Evolutionary conservation across 495 filamentous ascomycete genomes (phyloP), one percentile per base, ranked within the genome.

Genomic region (Penicillium fimorum): DNA sequence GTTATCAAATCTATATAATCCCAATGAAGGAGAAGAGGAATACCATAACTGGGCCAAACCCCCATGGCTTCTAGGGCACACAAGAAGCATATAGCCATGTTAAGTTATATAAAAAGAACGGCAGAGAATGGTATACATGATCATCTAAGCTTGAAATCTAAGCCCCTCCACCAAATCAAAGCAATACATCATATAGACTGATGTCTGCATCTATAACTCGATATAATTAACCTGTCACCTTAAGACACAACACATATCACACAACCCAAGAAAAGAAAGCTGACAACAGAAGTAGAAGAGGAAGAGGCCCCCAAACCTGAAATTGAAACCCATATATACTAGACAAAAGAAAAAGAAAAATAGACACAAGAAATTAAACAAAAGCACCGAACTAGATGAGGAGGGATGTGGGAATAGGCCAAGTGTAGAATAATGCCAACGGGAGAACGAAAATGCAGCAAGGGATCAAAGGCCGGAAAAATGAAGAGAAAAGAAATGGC

Each of bases 281-380:
- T 24, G 50, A 32, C 56, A 56, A 56, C n/a, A 44, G 30, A 53
- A 59, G 46, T 25, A 55, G 42, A 37, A 25, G 53, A 55, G 47
- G 20, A 52, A 42, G 24, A 57, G 58, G 57, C 25, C 35, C 52
- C 50, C 47, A 58, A 46, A 46, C 57, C 52, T 59, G 47, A 50
- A 53, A 55, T 68, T 56, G 55, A 51, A 64, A 60, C 65, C 65
- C 65, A 64, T 68, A 68, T 68, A 47, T 68, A 68, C 65, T 57
- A 22, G 60, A 68, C 63, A 66, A 66, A 66, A 56, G 57, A 65
- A 56, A 58, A 47, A 48, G 9, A 41, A 27, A 7, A 32, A 43
- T 50, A 57, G 55, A 51, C 18, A 57, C 47, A 50, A 57, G 42
- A 53, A 42, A 49, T 43, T 42, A 60, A 42, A 20, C 17, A 24